A percentile compares a stretch with the other conserved stretches of the same genome.
These are phyloP conservation scores for Rubus parviflorus DNA, from an alignment of 306 rosid genomes.

Conservation along the genomic window DNA sequence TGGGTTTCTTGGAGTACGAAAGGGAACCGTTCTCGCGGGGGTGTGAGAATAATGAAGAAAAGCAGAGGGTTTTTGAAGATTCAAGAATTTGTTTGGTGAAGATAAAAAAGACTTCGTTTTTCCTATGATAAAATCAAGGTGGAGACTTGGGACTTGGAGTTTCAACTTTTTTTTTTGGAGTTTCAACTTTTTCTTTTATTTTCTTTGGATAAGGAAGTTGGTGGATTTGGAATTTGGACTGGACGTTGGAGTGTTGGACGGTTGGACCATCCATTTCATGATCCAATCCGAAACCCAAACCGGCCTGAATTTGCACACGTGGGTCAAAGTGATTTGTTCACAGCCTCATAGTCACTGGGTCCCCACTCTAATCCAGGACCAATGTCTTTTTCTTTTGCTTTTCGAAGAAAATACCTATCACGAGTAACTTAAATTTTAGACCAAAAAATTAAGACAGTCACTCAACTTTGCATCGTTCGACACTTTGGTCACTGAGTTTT, in stretches of 20 bases:
- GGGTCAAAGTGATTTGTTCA: background rate
- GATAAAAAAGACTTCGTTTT: background rate
- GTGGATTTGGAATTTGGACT: background rate
- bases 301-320: background rate
- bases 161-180: background rate
- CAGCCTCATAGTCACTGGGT: background rate
- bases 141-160: background rate
- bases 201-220: background rate
- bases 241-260: background rate
- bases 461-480: no score
- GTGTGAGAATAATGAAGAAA: background rate
- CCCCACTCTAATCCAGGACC: background rate
- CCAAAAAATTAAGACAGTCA: no score
- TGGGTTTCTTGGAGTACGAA: conserved; percentile 1
- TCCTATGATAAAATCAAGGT: background rate
- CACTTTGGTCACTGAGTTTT: no score
- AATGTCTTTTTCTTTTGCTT: background rate
- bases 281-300: background rate
- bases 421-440: no score
- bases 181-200: no score
- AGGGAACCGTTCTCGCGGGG: background rate
- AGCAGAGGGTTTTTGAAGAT: background rate
- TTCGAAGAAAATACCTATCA: no score
- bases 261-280: background rate
- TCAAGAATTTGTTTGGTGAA: background rate